Percentiles rank a stretch among this genome's conserved stretches.
phyloP scores from a whole-genome alignment of 2,329 filamentous ascomycete species.

The Venturia oleaginea region DNA sequence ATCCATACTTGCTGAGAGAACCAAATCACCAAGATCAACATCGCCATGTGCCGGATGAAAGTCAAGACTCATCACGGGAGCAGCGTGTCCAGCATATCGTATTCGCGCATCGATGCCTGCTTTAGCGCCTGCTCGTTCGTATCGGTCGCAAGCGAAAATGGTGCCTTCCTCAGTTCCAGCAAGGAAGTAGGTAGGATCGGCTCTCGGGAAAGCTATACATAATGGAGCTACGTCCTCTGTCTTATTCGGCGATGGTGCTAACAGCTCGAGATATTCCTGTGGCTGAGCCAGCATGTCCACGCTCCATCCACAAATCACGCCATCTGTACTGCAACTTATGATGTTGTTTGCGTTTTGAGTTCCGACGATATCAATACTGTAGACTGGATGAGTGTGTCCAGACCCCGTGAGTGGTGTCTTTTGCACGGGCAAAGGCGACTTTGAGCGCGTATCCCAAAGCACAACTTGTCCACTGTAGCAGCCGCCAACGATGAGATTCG shows the following conservation, averaged over 20 bases:
- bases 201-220: constrained; percentile 87
- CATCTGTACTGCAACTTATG: constrained; percentile 92
- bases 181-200: constrained; percentile 95
- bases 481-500: constrained; percentile 89
- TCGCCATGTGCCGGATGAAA: constrained; percentile 91
- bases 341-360: constrained; percentile 99
- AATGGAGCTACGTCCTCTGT: constrained; percentile 93
- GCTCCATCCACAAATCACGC: constrained; percentile 93
- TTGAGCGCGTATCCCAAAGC: constrained; percentile 90
- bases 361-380: constrained; percentile 89
- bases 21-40: constrained; percentile 87
- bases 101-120: constrained; percentile 86
- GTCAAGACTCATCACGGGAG: constrained; percentile 89
- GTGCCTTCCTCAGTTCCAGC: constrained; percentile 94
- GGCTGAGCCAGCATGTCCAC: constrained; percentile 97
- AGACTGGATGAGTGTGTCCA: constrained; percentile 93
- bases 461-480: constrained; percentile 95
- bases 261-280: constrained; percentile 84
- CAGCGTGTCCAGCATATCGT: constrained; percentile 81
- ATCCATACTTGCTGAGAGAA: constrained; percentile 85
- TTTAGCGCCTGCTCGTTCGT: constrained; percentile 94
- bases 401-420: constrained; percentile 93
- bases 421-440: constrained; percentile 69
- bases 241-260: constrained; percentile 67
- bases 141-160: constrained; percentile 93